A percentile compares a stretch with the other conserved stretches of the same genome.
Conservation (phyloP, 2,329 filamentous ascomycete species). For the Fusarium incarnatum region DNA sequence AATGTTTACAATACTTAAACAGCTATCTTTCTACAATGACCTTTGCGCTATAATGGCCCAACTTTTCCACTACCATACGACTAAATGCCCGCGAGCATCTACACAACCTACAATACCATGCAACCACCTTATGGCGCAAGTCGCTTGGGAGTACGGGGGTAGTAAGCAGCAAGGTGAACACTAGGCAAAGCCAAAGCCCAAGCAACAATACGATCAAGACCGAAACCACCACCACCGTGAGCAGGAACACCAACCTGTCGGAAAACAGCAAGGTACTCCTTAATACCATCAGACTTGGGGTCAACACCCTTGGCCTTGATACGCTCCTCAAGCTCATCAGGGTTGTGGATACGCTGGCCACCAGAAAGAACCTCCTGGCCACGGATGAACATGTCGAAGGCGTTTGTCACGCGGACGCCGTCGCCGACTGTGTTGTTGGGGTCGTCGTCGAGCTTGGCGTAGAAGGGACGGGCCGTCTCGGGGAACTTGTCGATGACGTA, state of each 20-base stretch:
- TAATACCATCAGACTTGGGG: constrained; percentile 78
- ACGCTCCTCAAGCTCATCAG: constrained; percentile 78
- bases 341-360: constrained; percentile 89
- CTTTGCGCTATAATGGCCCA: neutral
- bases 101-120: neutral
- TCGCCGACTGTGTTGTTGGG: constrained; percentile 64
- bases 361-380: constrained; percentile 94
- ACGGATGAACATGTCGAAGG: constrained; percentile 87
- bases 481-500: constrained; percentile 98
- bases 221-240: constrained; percentile 90
- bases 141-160: constrained; percentile 71
- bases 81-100: neutral
- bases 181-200: constrained; percentile 70
- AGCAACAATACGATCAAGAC: constrained; percentile 85
- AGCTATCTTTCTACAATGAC: neutral
- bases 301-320: constrained; percentile 85
- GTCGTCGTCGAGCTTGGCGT: constrained; percentile 78
- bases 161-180: constrained; percentile 69
- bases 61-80: constrained; percentile 1
- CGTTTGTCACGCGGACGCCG: constrained; percentile 67
- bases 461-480: constrained; percentile 87
- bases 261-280: constrained; percentile 90
- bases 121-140: constrained; percentile 58
- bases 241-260: constrained; percentile 83
- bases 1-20: neutral